Evolutionary conservation across 768 basidiomycete genomes (phyloP), one percentile per base, ranked within the genome.

Genomic region (Coprinopsis marcescibilis): DNA sequence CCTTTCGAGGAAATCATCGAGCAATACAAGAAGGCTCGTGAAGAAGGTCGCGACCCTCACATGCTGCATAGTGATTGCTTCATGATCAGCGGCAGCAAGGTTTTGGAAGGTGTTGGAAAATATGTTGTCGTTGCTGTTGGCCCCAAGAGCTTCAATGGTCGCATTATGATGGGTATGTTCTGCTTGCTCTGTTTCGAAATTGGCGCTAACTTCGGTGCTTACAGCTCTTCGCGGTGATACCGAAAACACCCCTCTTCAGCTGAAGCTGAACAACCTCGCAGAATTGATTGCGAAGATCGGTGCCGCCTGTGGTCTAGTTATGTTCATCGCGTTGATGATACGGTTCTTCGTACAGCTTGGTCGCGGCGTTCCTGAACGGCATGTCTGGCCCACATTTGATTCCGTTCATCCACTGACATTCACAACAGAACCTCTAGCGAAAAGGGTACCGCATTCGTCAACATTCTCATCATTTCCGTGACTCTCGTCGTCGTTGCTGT

Each of bases 61-160:
- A 50, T 59, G 49, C 62, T 69, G 0, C 92, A 97, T 60, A 79
- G 75, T 39, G 95, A 98, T 57, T 96, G 92, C 65, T 97, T 96
- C 67, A 60, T 98, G 47, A 71, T 98, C 56, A 88, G 85, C 17
- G 96, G 96, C 13, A 81, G 80, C 61, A 98, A 95, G 65, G 89
- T 99, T 32, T 68, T 92, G 17, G 96, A 98, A 65, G 96, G 96
- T 34, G 85, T 95, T 36, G 96, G 96, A 21, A 76, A 72, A 48
- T 99, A 98, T 57, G 83, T 99, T 40, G 81, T 97, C 42, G 86
- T 96, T 42, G 83, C 91, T 2, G 91, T 98, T 40, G 96, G 96
- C 10, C 80, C 79, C 11, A 89, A 85, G 67, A 90, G 86, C 55
- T 98, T 97, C 67, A 92, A 97, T 60, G 96, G 96, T 32, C 80